Conservation (phyloP, 176 grass and related monocot species). For the Aegilops sharonensis region DNA sequence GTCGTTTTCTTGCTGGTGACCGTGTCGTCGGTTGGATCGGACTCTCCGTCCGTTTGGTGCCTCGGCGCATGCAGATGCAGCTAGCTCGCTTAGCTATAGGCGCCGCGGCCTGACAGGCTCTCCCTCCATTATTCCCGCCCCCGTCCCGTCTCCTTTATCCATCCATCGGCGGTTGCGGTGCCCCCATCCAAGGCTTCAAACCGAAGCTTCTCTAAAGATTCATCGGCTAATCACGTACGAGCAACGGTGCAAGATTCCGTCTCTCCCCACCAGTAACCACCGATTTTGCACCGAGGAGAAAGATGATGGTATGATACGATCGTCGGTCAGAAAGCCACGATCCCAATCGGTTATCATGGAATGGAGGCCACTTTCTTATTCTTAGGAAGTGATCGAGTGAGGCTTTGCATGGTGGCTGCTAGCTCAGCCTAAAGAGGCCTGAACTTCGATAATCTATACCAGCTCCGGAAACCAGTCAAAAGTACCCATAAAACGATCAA, state of each 20-base stretch:
- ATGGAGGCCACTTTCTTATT: neutral
- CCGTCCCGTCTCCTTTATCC: neutral
- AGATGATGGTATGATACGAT: neutral
- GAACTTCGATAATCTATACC: neutral
- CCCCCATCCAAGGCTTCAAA: slow-evolving; percentile 17
- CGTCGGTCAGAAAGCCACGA: neutral
- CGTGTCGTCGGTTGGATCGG: slow-evolving; percentile 27
- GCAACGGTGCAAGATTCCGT: slow-evolving; percentile 8
- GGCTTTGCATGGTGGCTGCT: neutral
- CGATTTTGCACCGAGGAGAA: slow-evolving; percentile 1
- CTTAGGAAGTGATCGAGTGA: neutral
- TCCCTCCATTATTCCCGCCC: neutral
- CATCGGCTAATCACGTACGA: slow-evolving; percentile 7
- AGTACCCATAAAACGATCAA: neutral
- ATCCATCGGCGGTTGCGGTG: neutral
- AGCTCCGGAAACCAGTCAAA: neutral
- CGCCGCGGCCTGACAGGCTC: neutral
- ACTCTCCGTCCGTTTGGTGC: neutral
- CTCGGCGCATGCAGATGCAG: neutral
- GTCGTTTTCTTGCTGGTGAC: slow-evolving; percentile 43
- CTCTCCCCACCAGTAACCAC: neutral
- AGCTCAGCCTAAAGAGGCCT: neutral
- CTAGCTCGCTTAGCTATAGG: neutral
- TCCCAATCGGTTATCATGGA: too few species aligned
- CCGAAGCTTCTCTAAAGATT: slow-evolving; percentile 36